phyloP scores from a whole-genome alignment of 495 filamentous ascomycete species.

The Penicillium waksmanii region DNA sequence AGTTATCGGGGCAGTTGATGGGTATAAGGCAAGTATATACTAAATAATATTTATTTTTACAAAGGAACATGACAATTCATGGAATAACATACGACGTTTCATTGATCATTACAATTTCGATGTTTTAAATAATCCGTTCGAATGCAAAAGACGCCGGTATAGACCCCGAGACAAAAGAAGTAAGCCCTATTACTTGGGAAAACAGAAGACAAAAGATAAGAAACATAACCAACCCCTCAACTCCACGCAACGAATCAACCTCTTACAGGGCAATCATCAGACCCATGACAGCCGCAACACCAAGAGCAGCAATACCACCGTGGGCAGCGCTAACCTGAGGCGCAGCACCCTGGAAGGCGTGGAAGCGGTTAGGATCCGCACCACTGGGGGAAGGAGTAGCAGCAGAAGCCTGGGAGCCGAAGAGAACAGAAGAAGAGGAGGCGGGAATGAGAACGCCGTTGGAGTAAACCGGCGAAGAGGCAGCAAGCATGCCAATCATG shows the following conservation, averaged over 20 bases:
- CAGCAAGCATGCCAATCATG: slow-evolving; percentile 16
- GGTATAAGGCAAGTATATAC: not conserved
- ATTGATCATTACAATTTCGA: slow-evolving; percentile 29
- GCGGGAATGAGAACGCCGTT: slow-evolving; percentile 17
- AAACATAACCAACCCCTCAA: not conserved
- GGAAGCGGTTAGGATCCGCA: slow-evolving; percentile 24
- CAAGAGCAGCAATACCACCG: slow-evolving; percentile 21
- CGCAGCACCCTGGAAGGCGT: slow-evolving; percentile 28
- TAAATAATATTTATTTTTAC: not conserved
- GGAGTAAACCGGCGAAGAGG: slow-evolving; percentile 17
- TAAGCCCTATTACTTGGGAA: no score
- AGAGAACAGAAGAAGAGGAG: slow-evolving; percentile 25
- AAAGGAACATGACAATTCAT: slow-evolving; percentile 3
- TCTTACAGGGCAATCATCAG: slow-evolving; percentile 33
- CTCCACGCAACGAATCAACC: not conserved
- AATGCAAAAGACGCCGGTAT: slow-evolving; percentile 12
- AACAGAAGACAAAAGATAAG: not conserved
- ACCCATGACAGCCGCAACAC: slow-evolving; percentile 32
- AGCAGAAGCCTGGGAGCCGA: slow-evolving; percentile 16
- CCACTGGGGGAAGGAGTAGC: slow-evolving; percentile 27
- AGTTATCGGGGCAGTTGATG: not conserved
- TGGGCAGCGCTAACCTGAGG: slow-evolving; percentile 15
- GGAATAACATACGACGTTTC: slow-evolving; percentile 5
- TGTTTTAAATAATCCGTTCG: slow-evolving; percentile 5
- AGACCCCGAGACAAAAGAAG: slow-evolving; percentile 13